A percentile compares a stretch with the other conserved stretches of the same genome.
These are phyloP conservation scores for Euphorbia lathyris DNA, from an alignment of 345 rosid genomes.

Conservation along the genomic window DNA sequence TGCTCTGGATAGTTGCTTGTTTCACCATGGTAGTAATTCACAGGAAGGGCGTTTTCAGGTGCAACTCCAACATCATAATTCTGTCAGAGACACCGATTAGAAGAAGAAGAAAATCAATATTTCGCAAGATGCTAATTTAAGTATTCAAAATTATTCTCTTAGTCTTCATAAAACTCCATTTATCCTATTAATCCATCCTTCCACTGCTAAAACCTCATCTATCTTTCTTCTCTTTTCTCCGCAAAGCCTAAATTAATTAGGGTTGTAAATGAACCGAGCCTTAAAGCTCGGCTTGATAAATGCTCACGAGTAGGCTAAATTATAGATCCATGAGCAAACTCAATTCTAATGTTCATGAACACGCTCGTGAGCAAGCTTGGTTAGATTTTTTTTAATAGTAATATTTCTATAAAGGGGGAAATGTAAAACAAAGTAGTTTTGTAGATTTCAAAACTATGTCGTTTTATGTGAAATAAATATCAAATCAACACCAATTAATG, in stretches of 20 bases:
- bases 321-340: no score
- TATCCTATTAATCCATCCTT: background rate
- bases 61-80: slow-evolving; percentile 30
- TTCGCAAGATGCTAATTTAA: background rate
- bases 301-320: no score
- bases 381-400: no score
- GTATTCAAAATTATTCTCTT: background rate
- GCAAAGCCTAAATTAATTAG: background rate
- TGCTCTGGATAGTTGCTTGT: slow-evolving; percentile 45
- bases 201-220: background rate
- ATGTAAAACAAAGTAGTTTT: no score
- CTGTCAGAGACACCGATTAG: slow-evolving; percentile 30
- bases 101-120: background rate
- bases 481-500: no score
- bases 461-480: no score
- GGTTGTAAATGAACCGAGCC: no score
- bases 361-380: no score
- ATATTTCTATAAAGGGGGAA: no score
- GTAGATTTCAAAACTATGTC: no score
- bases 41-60: slow-evolving; percentile 41
- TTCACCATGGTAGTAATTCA: slow-evolving; percentile 52
- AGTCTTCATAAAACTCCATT: background rate
- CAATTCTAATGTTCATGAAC: no score
- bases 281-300: no score
- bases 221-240: background rate